These are phyloP conservation scores for Westerdykella ornata DNA, from an alignment of 2,329 filamentous ascomycete species.

Conservation along the genomic window DNA sequence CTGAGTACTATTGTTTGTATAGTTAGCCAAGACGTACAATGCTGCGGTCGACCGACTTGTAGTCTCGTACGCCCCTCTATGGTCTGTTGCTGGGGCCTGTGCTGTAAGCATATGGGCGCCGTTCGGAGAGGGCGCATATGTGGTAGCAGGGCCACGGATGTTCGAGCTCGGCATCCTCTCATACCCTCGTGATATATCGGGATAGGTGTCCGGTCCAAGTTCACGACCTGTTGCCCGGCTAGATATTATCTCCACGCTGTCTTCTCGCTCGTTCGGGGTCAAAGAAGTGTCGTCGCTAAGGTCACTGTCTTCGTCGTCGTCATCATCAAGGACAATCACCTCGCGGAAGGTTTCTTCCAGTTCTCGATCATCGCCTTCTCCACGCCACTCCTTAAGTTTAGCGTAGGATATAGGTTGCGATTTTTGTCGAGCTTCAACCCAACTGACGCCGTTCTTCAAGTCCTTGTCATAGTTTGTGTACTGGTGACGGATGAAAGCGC, in stretches of 20 bases:
- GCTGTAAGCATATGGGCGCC: conserved; percentile 7
- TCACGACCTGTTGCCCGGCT: conserved; percentile 29
- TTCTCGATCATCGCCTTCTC: conserved; percentile 51
- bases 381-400: conserved; percentile 57
- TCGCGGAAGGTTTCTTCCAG: conserved; percentile 58
- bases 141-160: too few species aligned
- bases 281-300: conserved; percentile 2
- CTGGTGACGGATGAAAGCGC: conserved; percentile 55
- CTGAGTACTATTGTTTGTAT: conserved; percentile 8
- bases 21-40: conserved; percentile 9
- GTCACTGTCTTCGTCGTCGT: conserved; percentile 40
- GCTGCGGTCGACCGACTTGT: conserved; percentile 1
- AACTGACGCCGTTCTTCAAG: conserved; percentile 46
- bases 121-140: too few species aligned
- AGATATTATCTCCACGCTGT: conserved; percentile 29
- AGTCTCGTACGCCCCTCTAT: conserved; percentile 5
- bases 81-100: conserved; percentile 7
- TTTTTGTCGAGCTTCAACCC: conserved; percentile 48
- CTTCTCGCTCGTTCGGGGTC: conserved; percentile 22
- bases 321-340: conserved; percentile 58
- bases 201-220: conserved; percentile 11
- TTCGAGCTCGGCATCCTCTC: too few species aligned
- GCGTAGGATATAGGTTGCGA: conserved; percentile 52
- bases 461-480: conserved; percentile 59
- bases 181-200: too few species aligned